Conservation (phyloP, 1,139 yeast species). For the Spathaspora jeffriesii region DNA sequence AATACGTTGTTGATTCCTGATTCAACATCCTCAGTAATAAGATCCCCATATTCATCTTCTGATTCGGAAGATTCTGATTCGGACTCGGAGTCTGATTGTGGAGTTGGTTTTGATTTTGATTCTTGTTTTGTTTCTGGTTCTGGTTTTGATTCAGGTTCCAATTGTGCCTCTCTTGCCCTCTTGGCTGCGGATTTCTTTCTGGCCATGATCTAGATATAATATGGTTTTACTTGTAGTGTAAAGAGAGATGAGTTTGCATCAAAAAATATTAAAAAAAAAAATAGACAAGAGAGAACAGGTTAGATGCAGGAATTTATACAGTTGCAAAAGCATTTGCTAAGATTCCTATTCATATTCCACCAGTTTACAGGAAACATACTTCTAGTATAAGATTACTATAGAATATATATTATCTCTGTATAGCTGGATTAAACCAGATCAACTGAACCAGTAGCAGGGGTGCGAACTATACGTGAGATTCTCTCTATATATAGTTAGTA, state of each 20-base stretch:
- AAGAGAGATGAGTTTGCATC: background rate
- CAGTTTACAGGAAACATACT: too few species aligned
- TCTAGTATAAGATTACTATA: too few species aligned
- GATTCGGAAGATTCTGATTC: constrained; percentile 50
- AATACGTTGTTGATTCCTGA: constrained; percentile 74
- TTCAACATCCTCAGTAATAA: constrained; percentile 86
- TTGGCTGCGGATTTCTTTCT: constrained; percentile 91
- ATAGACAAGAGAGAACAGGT: background rate
- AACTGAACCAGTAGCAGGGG: too few species aligned
- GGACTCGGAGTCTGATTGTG: constrained; percentile 11
- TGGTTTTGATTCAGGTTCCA: background rate
- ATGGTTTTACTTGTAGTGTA: background rate
- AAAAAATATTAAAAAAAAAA: background rate
- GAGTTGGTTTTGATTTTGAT: constrained; percentile 3
- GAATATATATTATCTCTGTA: too few species aligned
- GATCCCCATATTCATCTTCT: constrained; percentile 92
- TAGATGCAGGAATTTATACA: background rate
- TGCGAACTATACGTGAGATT: too few species aligned
- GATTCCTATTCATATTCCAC: too few species aligned
- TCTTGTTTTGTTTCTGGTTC: constrained; percentile 23
- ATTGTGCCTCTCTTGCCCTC: constrained; percentile 61
- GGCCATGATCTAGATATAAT: constrained; percentile 52
- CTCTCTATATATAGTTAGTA: too few species aligned
- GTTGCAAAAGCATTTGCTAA: too few species aligned
- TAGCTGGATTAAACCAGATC: too few species aligned